These are phyloP conservation scores for Psilocybe cyanescens DNA, from an alignment of 768 basidiomycete species.

Conservation along the genomic window DNA sequence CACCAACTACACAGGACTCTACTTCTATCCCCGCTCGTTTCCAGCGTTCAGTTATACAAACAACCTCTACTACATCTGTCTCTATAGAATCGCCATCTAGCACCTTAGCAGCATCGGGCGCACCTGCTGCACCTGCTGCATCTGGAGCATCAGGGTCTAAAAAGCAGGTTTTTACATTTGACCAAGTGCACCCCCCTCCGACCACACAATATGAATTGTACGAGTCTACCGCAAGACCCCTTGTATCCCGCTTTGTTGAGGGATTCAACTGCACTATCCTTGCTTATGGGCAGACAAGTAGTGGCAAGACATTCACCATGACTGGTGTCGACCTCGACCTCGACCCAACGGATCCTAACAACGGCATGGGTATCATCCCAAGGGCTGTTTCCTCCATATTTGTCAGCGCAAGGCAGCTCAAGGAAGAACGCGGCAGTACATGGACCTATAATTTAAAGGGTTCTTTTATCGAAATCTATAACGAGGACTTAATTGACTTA, in stretches of 20 bases:
- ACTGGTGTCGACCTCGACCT: constrained; percentile 91
- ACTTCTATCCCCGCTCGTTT: constrained; percentile 91
- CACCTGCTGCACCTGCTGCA: constrained; percentile 50
- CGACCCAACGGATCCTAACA: constrained; percentile 80
- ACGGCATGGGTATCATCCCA: constrained; percentile 94
- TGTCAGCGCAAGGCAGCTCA: constrained; percentile 71
- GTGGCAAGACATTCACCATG: constrained; percentile 98
- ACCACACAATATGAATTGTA: constrained; percentile 88
- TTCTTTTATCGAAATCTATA: constrained; percentile 97
- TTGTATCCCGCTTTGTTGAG: constrained; percentile 85
- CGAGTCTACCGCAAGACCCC: constrained; percentile 80
- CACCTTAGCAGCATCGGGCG: constrained; percentile 51
- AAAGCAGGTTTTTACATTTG: constrained; percentile 89
- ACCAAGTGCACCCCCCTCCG: constrained; percentile 89
- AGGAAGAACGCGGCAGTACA: constrained; percentile 70
- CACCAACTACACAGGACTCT: constrained; percentile 82
- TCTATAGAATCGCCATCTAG: constrained; percentile 76
- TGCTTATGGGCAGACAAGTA: constrained; percentile 97
- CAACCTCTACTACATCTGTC: constrained; percentile 73
- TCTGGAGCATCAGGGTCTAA: constrained; percentile 56
- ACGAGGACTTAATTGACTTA: constrained; percentile 98
- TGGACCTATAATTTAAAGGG: constrained; percentile 87
- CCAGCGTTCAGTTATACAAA: constrained; percentile 87
- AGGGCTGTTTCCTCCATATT: constrained; percentile 92
- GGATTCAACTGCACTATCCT: constrained; percentile 98